Percentiles rank a stretch among this genome's conserved stretches.
Evolutionary conservation across 1,284 basidiomycete genomes (phyloP).

Genomic region (Cryptococcus neoformans): DNA sequence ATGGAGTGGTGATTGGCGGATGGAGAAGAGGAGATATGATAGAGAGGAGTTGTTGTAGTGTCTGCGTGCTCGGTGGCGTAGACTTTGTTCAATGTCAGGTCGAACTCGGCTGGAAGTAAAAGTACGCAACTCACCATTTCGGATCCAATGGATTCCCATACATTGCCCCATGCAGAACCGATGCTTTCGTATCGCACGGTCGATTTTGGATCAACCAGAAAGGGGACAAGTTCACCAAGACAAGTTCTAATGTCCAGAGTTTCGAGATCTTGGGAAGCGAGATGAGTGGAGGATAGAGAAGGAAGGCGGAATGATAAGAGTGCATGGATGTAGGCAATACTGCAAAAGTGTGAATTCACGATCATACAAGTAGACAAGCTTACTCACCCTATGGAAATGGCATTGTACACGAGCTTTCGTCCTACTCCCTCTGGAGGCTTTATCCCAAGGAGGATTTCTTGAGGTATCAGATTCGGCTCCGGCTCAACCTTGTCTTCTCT

Average conservation of each 20-base stretch:
- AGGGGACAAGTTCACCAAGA: slow-evolving; percentile 28
- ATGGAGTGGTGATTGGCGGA: slow-evolving; percentile 32
- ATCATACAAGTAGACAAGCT: not conserved
- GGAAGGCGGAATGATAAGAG: slow-evolving; percentile 37
- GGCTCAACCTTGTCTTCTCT: not conserved
- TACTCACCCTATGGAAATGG: slow-evolving; percentile 40
- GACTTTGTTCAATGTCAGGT: not conserved
- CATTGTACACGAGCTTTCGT: slow-evolving; percentile 39
- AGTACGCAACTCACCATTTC: slow-evolving; percentile 1
- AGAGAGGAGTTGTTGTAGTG: slow-evolving; percentile 21
- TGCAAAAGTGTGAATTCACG: slow-evolving; percentile 8
- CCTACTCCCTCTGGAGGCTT: slow-evolving; percentile 13
- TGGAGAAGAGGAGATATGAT: slow-evolving; percentile 24
- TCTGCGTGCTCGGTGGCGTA: slow-evolving; percentile 6
- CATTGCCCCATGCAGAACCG: slow-evolving; percentile 33
- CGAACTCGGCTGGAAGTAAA: not conserved
- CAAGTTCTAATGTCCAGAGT: slow-evolving; percentile 23
- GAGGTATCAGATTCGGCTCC: slow-evolving; percentile 6
- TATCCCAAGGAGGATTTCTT: slow-evolving; percentile 5
- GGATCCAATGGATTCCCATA: slow-evolving; percentile 33
- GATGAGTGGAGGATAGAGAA: slow-evolving; percentile 19
- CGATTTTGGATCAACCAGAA: slow-evolving; percentile 35
- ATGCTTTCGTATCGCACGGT: slow-evolving; percentile 30
- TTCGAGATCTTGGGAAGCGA: slow-evolving; percentile 3
- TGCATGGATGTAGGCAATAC: slow-evolving; percentile 42